Conservation (phyloP, 345 rosid species). For the Bretschneidera sinensis region DNA sequence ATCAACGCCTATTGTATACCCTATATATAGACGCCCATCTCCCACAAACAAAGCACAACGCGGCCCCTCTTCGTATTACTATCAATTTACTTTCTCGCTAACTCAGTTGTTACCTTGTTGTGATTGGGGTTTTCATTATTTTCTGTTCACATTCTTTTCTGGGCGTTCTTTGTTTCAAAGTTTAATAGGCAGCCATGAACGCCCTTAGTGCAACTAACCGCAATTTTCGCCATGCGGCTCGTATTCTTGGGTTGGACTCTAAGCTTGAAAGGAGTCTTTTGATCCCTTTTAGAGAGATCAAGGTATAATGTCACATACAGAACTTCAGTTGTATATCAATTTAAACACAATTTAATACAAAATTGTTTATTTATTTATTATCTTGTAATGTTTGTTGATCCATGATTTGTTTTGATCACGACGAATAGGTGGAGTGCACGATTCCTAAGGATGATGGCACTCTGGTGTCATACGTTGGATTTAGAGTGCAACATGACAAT, state of each 20-base stretch:
- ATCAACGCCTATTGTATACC: too few species aligned
- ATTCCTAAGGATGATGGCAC: conserved; percentile 96
- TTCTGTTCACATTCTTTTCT: background rate
- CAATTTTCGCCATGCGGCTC: conserved; percentile 80
- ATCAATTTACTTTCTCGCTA: background rate
- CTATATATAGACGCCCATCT: too few species aligned
- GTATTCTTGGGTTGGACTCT: conserved; percentile 88
- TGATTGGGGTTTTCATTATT: conserved; percentile 4
- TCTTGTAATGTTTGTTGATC: background rate
- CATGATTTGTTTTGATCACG: background rate
- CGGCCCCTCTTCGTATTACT: too few species aligned
- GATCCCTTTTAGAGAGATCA: conserved; percentile 96
- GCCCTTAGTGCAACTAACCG: conserved; percentile 93
- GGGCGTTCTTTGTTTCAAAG: background rate
- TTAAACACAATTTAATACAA: too few species aligned
- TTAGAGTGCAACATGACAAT: conserved; percentile 97
- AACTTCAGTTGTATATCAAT: too few species aligned
- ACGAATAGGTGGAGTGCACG: conserved; percentile 90
- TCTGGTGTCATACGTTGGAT: conserved; percentile 78
- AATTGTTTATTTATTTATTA: background rate
- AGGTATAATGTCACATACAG: conserved; percentile 47
- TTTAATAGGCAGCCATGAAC: conserved; percentile 43
- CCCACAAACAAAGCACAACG: too few species aligned
- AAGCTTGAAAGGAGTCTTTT: conserved; percentile 80
- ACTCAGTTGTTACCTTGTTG: background rate